A percentile compares a stretch with the other conserved stretches of the same genome.
Evolutionary conservation across 305 asterid genomes (phyloP).

Genomic region (Ajuga reptans): DNA sequence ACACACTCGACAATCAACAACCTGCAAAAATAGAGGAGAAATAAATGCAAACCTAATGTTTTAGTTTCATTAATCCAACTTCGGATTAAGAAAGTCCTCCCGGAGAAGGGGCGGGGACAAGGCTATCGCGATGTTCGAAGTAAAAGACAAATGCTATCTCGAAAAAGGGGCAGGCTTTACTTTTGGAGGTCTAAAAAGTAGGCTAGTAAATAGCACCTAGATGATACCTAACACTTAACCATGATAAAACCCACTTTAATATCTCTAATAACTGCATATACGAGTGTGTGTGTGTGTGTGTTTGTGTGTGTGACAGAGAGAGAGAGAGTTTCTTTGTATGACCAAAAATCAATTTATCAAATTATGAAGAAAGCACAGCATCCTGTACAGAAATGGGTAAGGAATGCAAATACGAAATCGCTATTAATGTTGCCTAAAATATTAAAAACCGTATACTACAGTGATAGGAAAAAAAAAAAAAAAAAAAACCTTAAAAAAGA

Average conservation of each 20-base stretch:
- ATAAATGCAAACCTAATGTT: background rate
- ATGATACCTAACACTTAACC: background rate
- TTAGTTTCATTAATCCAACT: background rate
- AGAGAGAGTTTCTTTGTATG: background rate
- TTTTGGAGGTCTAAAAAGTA: background rate
- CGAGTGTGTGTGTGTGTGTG: background rate
- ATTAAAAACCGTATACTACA: background rate
- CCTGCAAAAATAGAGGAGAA: slow-evolving; percentile 38
- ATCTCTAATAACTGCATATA: background rate
- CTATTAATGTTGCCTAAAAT: background rate
- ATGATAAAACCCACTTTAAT: background rate
- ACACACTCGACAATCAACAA: slow-evolving; percentile 91
- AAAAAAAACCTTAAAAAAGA: background rate
- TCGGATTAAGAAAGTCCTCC: background rate
- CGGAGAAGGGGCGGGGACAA: background rate
- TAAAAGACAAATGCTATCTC: background rate
- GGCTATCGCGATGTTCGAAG: background rate
- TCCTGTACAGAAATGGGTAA: background rate
- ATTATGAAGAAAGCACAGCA: background rate
- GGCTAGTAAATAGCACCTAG: background rate
- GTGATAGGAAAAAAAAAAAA: background rate
- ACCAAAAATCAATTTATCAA: background rate
- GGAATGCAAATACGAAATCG: background rate
- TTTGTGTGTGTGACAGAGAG: background rate
- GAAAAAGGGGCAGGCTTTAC: background rate